A percentile compares a stretch with the other conserved stretches of the same genome.
Conservation (phyloP, 1,284 basidiomycete species). For the Meripilus lineatus region DNA sequence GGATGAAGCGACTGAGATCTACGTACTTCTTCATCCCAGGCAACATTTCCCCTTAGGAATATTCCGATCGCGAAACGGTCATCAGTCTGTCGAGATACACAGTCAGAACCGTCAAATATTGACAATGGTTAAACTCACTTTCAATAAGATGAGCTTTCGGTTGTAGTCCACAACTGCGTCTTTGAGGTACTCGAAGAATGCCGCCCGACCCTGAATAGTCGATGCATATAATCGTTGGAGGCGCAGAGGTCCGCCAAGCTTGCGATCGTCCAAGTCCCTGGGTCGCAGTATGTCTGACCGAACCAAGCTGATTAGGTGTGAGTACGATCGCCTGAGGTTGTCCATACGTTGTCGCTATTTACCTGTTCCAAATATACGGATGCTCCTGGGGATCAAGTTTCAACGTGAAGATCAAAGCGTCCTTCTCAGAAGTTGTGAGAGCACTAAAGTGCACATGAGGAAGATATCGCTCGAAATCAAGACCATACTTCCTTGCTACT, state of each 20-base stretch:
- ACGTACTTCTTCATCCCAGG: constrained; percentile 54
- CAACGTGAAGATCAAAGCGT: constrained; percentile 40
- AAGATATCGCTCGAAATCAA: constrained; percentile 43
- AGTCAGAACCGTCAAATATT: not conserved
- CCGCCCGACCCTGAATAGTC: constrained; percentile 40
- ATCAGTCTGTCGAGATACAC: constrained; percentile 38
- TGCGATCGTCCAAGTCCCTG: constrained; percentile 44
- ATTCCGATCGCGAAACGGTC: constrained; percentile 56
- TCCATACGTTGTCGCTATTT: not conserved
- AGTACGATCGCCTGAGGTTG: not conserved
- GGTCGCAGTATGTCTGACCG: constrained; percentile 51
- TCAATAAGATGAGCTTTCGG: constrained; percentile 52
- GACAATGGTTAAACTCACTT: constrained; percentile 34
- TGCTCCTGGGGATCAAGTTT: constrained; percentile 34
- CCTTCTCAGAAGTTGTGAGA: constrained; percentile 46
- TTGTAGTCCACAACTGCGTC: constrained; percentile 51
- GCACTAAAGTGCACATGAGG: constrained; percentile 51
- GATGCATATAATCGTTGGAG: constrained; percentile 62
- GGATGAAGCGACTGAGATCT: not conserved
- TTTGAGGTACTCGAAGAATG: constrained; percentile 58
- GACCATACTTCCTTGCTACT: constrained; percentile 37
- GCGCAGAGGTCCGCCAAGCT: constrained; percentile 45
- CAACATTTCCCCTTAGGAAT: constrained; percentile 54
- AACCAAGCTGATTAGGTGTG: constrained; percentile 41
- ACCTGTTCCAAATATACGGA: constrained; percentile 50